Base-by-base conservation (phyloP, 169 alveolate genomes). In the Plasmodium gaboni region DNA sequence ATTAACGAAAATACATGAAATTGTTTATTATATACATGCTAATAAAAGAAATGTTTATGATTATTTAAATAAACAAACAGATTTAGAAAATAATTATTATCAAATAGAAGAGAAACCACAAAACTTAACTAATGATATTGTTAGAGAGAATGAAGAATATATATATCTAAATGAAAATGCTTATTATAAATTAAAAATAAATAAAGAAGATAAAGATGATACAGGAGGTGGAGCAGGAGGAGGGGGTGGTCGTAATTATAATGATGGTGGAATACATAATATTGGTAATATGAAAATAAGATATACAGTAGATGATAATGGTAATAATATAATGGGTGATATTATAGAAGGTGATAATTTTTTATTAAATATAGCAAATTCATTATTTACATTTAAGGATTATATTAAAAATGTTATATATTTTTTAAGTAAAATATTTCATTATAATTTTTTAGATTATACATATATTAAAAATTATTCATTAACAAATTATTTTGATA, bases 71-170 rank as follows among this genome's bases (percentile, higher is more conserved):
- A 80, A 80, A 38, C 90, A 80, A 65, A 80, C 73, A 0, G 90
- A 80, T 80, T 67, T 80, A 68, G 90, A 80, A 61, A 80, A 80
- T 59, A 80, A 57, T 42, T 80, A 80, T 67, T 80, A 80, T 80
- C 90, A 80, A 70, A 80, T 80, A 26, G 90, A 80, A n/a, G 90
- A 80, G 64, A 80, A 67, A 48, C 90, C 90, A 13, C 57, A 48
- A 42, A 59, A 61, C 17, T 12, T 80, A 24, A 15, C 83, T 13
- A 8, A 71, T 2, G 57, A 67, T 80, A 3, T 80, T 42, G 51
- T 80, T 44, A 80, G 44, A 38, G 71, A 80, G 13, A 80, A 80
- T 80, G 90, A 80, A 53, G 90, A 80, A 10, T 80, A 80, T 38
- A 57, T 80, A 9, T 80, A 80, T 48, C 26, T 80, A 55, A 80